Evolutionary conservation across 129 eudicot genomes (phyloP).

Genomic region (Flaveria sonorensis): DNA sequence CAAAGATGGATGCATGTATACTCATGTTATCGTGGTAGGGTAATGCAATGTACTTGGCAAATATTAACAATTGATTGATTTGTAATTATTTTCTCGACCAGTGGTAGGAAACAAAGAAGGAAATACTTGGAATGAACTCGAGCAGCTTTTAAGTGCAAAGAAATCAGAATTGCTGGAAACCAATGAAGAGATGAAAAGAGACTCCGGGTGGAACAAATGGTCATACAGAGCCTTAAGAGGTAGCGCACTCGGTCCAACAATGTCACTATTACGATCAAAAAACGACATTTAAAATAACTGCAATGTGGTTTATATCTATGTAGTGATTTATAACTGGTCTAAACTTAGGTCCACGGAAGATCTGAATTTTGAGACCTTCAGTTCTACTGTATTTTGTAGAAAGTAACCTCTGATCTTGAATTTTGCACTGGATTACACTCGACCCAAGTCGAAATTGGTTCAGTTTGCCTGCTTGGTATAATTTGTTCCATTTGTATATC

Average conservation of each 20-base stretch:
- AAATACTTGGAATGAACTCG: slow-evolving; percentile 62
- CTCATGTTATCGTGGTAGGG: no score
- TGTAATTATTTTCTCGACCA: slow-evolving; percentile 17
- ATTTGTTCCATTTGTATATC: not conserved
- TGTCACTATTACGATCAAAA: slow-evolving; percentile 61
- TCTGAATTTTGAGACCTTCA: slow-evolving; percentile 22
- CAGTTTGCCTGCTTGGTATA: not conserved
- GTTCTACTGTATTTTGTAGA: slow-evolving; percentile 4
- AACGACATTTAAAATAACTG: slow-evolving; percentile 34
- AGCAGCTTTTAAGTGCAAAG: slow-evolving; percentile 48
- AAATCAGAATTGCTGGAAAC: slow-evolving; percentile 41
- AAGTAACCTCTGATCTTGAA: not conserved
- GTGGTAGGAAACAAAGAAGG: slow-evolving; percentile 32
- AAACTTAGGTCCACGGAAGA: not conserved
- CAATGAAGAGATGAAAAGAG: slow-evolving; percentile 46
- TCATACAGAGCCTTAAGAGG: slow-evolving; percentile 64
- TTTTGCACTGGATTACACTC: not conserved
- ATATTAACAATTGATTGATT: not conserved
- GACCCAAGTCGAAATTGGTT: not conserved
- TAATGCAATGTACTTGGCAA: not conserved
- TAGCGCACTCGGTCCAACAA: slow-evolving; percentile 68
- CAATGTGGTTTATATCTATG: slow-evolving; percentile 7
- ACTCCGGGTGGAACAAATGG: slow-evolving; percentile 44
- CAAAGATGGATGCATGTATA: no score
- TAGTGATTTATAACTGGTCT: not conserved